Percentiles rank a stretch among this genome's conserved stretches.
Conservation (phyloP, 139 green algal species). For the Chlamydomonas schloesseri region DNA sequence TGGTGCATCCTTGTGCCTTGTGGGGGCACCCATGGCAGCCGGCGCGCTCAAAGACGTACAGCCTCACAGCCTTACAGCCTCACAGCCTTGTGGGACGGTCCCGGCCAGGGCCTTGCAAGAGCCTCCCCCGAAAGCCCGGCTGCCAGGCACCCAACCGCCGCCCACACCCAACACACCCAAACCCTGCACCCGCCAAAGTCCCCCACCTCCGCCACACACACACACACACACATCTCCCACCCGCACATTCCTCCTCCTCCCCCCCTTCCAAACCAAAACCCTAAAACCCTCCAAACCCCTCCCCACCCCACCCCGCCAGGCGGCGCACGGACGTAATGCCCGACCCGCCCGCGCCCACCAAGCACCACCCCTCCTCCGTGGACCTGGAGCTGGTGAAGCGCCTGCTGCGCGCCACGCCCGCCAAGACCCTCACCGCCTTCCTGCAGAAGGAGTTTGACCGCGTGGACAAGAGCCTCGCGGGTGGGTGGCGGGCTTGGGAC, state of each 20-base stretch:
- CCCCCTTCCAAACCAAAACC: background rate
- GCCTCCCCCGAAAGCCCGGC: too few relatives aligned
- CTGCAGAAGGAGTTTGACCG: conserved; percentile 87
- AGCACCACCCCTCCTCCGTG: conserved; percentile 90
- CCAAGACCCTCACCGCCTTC: conserved; percentile 78
- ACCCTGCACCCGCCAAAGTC: too few relatives aligned
- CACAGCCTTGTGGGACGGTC: too few relatives aligned
- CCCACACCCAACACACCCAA: too few relatives aligned
- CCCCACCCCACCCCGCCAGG: conserved; percentile 6
- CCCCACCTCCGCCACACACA: too few relatives aligned
- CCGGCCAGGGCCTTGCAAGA: too few relatives aligned
- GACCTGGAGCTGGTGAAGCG: conserved; percentile 96
- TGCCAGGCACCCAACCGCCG: too few relatives aligned
- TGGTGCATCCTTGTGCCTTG: too few relatives aligned
- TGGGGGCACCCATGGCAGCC: too few relatives aligned
- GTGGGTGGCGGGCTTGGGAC: background rate
- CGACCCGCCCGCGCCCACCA: conserved; percentile 57
- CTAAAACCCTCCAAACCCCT: background rate
- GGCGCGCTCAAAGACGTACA: too few relatives aligned
- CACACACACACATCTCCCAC: too few relatives aligned
- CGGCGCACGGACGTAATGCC: conserved; percentile 94
- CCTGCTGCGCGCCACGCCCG: conserved; percentile 67
- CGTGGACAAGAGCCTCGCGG: conserved; percentile 74
- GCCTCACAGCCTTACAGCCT: too few relatives aligned
- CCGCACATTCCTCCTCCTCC: background rate